Conservation (phyloP, 495 filamentous ascomycete species). For the Hypomontagnella submonticulosa region DNA sequence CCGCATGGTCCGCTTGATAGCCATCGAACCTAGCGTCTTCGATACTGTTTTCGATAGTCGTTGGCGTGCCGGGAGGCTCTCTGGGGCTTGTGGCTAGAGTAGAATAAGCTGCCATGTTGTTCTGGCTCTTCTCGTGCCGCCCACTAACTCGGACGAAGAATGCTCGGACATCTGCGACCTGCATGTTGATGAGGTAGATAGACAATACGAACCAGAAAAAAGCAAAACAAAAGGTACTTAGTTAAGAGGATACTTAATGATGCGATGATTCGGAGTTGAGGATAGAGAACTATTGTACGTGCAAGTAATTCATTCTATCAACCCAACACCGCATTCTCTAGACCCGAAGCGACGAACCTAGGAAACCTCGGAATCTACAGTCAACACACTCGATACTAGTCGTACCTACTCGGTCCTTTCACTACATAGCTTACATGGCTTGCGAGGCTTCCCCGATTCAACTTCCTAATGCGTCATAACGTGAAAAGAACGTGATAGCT, state of each 20-base stretch:
- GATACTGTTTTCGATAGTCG: neutral
- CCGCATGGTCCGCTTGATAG: conserved; percentile 4
- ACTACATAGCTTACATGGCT: neutral
- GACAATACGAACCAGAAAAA: neutral
- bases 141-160: conserved; percentile 12
- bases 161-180: conserved; percentile 9
- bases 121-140: conserved; percentile 10
- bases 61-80: neutral
- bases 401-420: conserved; percentile 7
- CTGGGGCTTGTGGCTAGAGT: conserved; percentile 22
- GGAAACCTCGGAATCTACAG: neutral
- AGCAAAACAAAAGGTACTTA: neutral
- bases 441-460: conserved; percentile 2
- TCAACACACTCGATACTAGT: neutral
- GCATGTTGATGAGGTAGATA: conserved; percentile 27
- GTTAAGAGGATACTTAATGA: conserved; percentile 8
- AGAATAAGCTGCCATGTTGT: conserved; percentile 30
- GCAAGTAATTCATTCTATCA: conserved; percentile 7
- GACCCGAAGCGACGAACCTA: neutral
- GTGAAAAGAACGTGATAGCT: conserved; percentile 1
- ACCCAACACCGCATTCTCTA: conserved; percentile 14
- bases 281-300: conserved; percentile 2
- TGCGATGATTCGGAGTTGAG: neutral
- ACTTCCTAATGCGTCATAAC: conserved; percentile 16
- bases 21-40: conserved; percentile 13